A percentile compares a stretch with the other conserved stretches of the same genome.
phyloP scores from a whole-genome alignment of 306 rosid genomes.

The Cicer chorassanicum region DNA sequence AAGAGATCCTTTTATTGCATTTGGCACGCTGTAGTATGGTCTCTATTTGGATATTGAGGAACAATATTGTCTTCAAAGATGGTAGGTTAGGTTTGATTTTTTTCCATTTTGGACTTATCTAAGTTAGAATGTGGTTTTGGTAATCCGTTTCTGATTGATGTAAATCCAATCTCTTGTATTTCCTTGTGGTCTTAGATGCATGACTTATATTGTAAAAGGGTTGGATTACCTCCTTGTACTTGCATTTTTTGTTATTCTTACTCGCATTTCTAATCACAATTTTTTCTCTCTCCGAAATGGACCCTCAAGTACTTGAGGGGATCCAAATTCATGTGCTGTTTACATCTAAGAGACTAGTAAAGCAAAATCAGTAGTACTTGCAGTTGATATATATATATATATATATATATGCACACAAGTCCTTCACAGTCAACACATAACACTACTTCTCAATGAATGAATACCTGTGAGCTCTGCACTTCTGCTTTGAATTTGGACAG shows the following conservation, averaged over 20 bases:
- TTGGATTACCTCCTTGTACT: neutral
- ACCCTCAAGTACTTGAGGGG: too few relatives aligned
- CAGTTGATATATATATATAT: neutral
- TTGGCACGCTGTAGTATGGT: neutral
- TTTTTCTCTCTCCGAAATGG: too few relatives aligned
- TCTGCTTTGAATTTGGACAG: constrained; percentile 89
- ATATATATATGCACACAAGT: neutral
- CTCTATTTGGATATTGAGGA: neutral
- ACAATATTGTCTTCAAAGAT: neutral
- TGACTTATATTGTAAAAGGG: neutral
- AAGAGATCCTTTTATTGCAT: neutral
- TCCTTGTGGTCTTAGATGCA: neutral
- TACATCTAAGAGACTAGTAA: constrained; percentile 1
- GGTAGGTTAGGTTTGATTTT: neutral
- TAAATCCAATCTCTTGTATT: neutral
- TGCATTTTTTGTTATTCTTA: neutral
- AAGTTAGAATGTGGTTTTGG: neutral
- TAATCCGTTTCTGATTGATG: neutral
- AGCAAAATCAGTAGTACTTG: neutral
- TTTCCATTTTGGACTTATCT: neutral
- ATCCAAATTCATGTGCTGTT: neutral
- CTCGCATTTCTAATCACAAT: too few relatives aligned
- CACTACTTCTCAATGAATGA: neutral
- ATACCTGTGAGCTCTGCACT: constrained; percentile 95
- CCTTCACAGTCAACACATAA: neutral